These are phyloP conservation scores for Talaromyces atroroseus DNA, from an alignment of 2,329 filamentous ascomycete genomes.

Conservation along the genomic window DNA sequence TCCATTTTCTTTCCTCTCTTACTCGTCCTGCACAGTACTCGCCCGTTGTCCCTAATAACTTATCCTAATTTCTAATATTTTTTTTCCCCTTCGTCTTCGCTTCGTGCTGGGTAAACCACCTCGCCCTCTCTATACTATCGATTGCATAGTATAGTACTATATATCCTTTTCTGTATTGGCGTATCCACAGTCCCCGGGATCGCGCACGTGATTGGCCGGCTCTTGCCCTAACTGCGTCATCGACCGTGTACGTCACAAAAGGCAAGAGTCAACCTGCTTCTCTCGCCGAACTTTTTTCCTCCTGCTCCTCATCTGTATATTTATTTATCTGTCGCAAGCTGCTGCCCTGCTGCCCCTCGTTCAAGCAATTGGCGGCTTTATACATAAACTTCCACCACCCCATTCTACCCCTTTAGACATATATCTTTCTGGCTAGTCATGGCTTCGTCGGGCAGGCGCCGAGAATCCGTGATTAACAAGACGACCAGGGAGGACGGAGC, in stretches of 20 bases:
- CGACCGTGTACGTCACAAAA: constrained; percentile 19
- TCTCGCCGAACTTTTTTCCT: background rate
- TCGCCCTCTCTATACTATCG: too few species aligned
- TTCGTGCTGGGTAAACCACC: background rate
- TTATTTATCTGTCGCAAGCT: background rate
- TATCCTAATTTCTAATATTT: background rate
- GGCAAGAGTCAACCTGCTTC: constrained; percentile 2
- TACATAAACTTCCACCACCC: too few species aligned
- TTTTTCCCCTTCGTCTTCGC: background rate
- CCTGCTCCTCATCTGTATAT: background rate
- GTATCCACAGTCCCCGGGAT: background rate
- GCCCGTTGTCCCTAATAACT: background rate
- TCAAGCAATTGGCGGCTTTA: background rate
- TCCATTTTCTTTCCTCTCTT: background rate
- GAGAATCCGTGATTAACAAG: constrained; percentile 23
- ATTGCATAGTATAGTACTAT: too few species aligned
- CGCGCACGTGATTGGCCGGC: background rate
- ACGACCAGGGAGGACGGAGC: constrained; percentile 29
- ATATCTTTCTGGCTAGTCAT: constrained; percentile 6
- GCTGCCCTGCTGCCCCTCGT: background rate
- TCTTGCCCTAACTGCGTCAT: constrained; percentile 4
- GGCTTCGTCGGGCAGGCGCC: constrained; percentile 16
- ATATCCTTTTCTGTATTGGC: background rate
- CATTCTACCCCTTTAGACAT: background rate
- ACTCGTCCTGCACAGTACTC: background rate